Base-by-base conservation (phyloP, 139 green algal species). In the Chlorella ohadii region DNA sequence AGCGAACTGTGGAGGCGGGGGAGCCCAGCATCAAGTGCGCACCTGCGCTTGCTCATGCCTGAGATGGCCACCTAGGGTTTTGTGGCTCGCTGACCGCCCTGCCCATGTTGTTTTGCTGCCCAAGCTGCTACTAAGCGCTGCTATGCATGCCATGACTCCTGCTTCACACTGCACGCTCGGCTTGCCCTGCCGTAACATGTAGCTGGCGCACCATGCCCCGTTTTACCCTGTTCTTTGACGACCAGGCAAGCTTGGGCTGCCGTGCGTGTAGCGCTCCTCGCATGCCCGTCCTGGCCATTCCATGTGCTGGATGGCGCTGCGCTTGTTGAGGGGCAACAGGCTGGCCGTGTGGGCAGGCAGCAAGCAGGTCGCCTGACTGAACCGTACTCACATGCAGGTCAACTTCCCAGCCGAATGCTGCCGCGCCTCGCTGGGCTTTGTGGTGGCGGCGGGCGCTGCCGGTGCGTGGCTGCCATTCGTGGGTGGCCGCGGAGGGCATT, bases 401-500 rank as follows among this genome's bases (percentile, higher is more conserved):
- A 81, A 70, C 34, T 71, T 55, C 55, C 75, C 75, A 0, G 75
- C 75, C 34, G 75, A 81, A 23, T 81, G 75, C 75, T 81, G 75
- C 75, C 75, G 75, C 34, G 57, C 75, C 56, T 81, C 75, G 25
- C 75, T 81, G 56, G 75, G 75, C 34, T 81, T 67, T 36, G 75
- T 81, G 57, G 9, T 79, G 71, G 41, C 44, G 4, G 22, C 70
- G 17, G 38, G 70, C 20, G 22, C 1, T 25, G 33, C 1, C 33
- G 65, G 31, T 38, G 31, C 25, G 31, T 9, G 31, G 33, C 33
- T 9, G n/a, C 31, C 11, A 59, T 19, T 51, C 44, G 9, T 51
- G 44, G 6, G 44, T 9, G 44, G 44, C n/a, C n/a, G n/a, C n/a
- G n/a, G n/a, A n/a, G n/a, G n/a, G n/a, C n/a, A n/a, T n/a, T n/a